Evolutionary conservation across 495 filamentous ascomycete species (phyloP).

Genomic region (Penicillium cosmopolitanum): DNA sequence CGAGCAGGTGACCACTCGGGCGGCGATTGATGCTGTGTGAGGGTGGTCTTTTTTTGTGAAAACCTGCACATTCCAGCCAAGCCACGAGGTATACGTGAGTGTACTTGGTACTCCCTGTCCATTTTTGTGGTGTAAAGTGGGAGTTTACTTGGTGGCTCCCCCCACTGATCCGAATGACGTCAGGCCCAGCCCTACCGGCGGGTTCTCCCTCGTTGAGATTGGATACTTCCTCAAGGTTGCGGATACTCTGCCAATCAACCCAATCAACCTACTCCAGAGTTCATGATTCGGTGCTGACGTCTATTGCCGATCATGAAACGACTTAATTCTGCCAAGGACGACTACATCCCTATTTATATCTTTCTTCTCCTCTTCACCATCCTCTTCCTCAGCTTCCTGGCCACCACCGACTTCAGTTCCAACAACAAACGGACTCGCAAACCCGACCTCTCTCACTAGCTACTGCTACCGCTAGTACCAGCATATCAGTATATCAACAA

Average conservation of each 20-base stretch:
- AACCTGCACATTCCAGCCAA: not conserved
- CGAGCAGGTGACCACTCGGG: constrained; percentile 88
- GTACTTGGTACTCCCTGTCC: too few relatives aligned
- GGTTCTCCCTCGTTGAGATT: not conserved
- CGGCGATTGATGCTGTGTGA: constrained; percentile 87
- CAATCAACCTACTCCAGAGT: not conserved
- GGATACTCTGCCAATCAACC: not conserved
- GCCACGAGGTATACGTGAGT: too few relatives aligned
- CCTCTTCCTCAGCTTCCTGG: constrained; percentile 35
- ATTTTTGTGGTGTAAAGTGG: too few relatives aligned
- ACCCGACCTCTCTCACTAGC: not conserved
- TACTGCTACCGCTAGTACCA: not conserved
- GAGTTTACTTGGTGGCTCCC: too few relatives aligned
- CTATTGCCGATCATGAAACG: constrained; percentile 36
- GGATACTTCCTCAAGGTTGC: not conserved
- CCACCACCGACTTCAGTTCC: constrained; percentile 23
- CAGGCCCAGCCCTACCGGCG: constrained; percentile 19
- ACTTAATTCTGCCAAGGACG: constrained; percentile 29
- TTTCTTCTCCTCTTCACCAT: constrained; percentile 37
- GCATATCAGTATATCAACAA: not conserved
- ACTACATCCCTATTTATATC: constrained; percentile 38
- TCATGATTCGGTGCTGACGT: constrained; percentile 14
- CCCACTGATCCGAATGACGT: constrained; percentile 7
- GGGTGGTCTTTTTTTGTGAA: not conserved
- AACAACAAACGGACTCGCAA: constrained; percentile 9